Base-by-base conservation (phyloP, 129 eudicot species). In the Centrapalus pauciflorus region DNA sequence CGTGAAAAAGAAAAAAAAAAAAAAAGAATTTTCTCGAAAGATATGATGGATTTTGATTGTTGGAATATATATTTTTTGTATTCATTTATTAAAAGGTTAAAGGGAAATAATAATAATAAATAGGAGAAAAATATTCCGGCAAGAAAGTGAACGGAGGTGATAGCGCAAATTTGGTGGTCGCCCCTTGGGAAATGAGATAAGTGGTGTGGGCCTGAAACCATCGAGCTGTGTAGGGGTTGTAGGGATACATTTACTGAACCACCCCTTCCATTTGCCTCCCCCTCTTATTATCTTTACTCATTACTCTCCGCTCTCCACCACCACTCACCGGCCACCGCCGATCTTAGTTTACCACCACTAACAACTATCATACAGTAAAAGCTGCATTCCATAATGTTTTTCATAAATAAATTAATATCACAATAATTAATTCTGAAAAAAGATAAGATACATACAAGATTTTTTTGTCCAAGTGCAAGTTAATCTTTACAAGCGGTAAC, bases 121-220 rank as follows among this genome's bases (percentile, higher is more conserved):
- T 26, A 55, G 55, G 28, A 45, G 13, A 26, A 29, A n/a, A 55
- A 65, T 64, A 74, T 74, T 74, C 73, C 67, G 78, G 78, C 50
- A 55, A 25, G 66, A 64, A 66, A 74, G 67, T 32, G 68, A 57
- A 74, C 23, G 66, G 73, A 56, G 67, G 79, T 74, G 78, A 65
- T 57, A 29, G 52, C n/a, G 49, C 57, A 54, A n/a, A 69, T 54
- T 23, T 50, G 73, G 68, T 66, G 74, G 62, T 66, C 61, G 61
- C 43, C 2, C 62, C 62, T 75, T 43, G 79, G 79, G 68, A 66
- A 56, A 67, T 16, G 79, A 16, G 79, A 45, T 46, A 57, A 74
- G 79, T 65, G 29, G 55, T 23, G 69, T 75, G 79, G 79, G 55
- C 79, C 79, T 57, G 16, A 56, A 43, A 45, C 79, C 56, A 74